Conservation (phyloP, 2,329 filamentous ascomycete genomes). For the Ceratocystis cacaofunesta region DNA sequence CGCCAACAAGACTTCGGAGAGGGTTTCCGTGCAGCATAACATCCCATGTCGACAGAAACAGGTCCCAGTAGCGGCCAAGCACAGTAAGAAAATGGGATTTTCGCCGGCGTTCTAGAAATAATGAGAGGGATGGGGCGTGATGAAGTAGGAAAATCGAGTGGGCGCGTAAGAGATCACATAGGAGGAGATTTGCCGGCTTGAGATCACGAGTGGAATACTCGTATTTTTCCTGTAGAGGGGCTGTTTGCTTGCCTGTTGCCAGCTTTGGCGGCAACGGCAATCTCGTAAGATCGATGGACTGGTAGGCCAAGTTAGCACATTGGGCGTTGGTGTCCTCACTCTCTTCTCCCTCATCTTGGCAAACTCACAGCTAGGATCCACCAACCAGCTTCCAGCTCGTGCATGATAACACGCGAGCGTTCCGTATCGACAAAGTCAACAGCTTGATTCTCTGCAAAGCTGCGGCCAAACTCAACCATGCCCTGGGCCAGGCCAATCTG, state of each 20-base stretch:
- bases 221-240: slow-evolving; percentile 31
- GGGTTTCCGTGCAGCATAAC: slow-evolving; percentile 85
- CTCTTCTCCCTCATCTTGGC: neutral
- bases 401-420: slow-evolving; percentile 66
- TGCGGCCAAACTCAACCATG: slow-evolving; percentile 84
- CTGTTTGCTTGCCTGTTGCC: slow-evolving; percentile 26
- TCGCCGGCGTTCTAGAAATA: slow-evolving; percentile 44
- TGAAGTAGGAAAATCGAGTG: slow-evolving; percentile 78
- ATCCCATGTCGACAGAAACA: slow-evolving; percentile 61
- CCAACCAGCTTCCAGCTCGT: slow-evolving; percentile 82
- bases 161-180: slow-evolving; percentile 68
- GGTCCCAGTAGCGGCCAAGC: slow-evolving; percentile 68
- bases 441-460: slow-evolving; percentile 62
- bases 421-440: slow-evolving; percentile 86
- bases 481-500: slow-evolving; percentile 94
- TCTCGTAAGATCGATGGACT: slow-evolving; percentile 72
- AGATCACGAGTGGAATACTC: slow-evolving; percentile 88
- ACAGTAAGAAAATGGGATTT: slow-evolving; percentile 54
- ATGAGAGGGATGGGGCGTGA: slow-evolving; percentile 60
- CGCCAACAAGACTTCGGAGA: slow-evolving; percentile 60
- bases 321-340: neutral
- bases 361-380: slow-evolving; percentile 71
- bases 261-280: slow-evolving; percentile 45
- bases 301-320: slow-evolving; percentile 1
- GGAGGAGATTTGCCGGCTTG: slow-evolving; percentile 61